Conservation (phyloP, 2,329 filamentous ascomycete genomes). For the Ceratocystis colombiana region DNA sequence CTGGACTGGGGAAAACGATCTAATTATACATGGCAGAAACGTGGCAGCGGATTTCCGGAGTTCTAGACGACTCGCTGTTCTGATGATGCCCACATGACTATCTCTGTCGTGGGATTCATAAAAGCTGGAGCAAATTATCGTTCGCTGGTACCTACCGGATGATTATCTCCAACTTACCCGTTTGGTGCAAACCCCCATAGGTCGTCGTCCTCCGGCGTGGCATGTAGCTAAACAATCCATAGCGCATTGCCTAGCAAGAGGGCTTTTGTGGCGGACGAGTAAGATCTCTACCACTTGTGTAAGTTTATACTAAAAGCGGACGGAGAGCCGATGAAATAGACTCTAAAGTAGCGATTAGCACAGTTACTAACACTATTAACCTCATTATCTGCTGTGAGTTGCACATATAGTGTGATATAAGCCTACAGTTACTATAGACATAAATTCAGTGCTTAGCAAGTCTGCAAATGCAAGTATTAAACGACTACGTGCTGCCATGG, state of each 20-base stretch:
- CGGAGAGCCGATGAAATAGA: not conserved
- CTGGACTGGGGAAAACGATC: not conserved
- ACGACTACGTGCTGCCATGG: too few species aligned
- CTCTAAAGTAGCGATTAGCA: too few species aligned
- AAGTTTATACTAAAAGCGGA: not conserved
- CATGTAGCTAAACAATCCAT: not conserved
- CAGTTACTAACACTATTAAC: too few species aligned
- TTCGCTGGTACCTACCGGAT: not conserved
- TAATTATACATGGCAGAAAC: conserved; percentile 6
- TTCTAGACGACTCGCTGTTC: not conserved
- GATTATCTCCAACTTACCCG: conserved; percentile 3
- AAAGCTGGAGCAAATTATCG: not conserved
- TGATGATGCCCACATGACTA: not conserved
- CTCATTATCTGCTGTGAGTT: too few species aligned
- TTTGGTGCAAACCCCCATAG: not conserved
- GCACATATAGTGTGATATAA: too few species aligned
- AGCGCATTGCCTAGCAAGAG: not conserved
- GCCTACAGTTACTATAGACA: too few species aligned
- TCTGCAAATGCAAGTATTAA: too few species aligned
- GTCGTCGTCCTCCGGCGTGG: not conserved
- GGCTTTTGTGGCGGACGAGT: not conserved
- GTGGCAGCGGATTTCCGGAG: not conserved
- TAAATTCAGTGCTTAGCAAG: too few species aligned
- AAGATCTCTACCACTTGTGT: not conserved
- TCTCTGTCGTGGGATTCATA: not conserved